A percentile compares a stretch with the other conserved stretches of the same genome.
Evolutionary conservation across 2,329 filamentous ascomycete species (phyloP).

Genomic region (Balansia obtecta): DNA sequence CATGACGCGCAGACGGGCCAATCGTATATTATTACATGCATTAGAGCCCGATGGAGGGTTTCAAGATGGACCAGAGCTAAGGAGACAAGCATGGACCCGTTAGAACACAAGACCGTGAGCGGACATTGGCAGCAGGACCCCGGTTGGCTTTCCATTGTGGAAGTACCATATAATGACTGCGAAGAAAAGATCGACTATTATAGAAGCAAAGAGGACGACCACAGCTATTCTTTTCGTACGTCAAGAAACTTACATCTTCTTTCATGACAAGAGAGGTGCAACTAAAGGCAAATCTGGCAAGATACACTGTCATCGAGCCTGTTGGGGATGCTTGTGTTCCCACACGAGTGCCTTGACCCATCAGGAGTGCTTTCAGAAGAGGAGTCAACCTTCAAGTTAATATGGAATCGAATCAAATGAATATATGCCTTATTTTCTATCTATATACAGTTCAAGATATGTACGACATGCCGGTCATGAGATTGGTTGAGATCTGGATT

Average conservation of each 20-base stretch:
- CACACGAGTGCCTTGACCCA: constrained; percentile 2
- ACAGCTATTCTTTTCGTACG: constrained; percentile 15
- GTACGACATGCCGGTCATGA: not conserved
- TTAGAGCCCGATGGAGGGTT: constrained; percentile 16
- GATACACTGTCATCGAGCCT: constrained; percentile 14
- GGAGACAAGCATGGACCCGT: constrained; percentile 16
- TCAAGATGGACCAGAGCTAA: constrained; percentile 10
- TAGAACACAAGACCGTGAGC: constrained; percentile 14
- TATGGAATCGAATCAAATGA: not conserved
- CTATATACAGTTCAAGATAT: not conserved
- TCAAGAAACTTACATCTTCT: not conserved
- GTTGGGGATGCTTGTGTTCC: constrained; percentile 12
- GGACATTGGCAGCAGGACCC: constrained; percentile 16
- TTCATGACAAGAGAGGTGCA: constrained; percentile 33
- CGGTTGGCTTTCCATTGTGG: constrained; percentile 15
- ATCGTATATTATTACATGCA: constrained; percentile 20
- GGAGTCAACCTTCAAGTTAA: not conserved
- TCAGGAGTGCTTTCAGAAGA: not conserved
- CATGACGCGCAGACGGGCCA: constrained; percentile 21
- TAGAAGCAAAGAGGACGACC: constrained; percentile 32
- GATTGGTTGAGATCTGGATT: not conserved
- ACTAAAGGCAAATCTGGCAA: constrained; percentile 17
- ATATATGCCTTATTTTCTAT: not conserved
- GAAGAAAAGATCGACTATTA: constrained; percentile 23
- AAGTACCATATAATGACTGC: constrained; percentile 28